A percentile compares a stretch with the other conserved stretches of the same genome.
Conservation (phyloP, 2,329 filamentous ascomycete species). For the Aspergillus pseudonomiae region DNA sequence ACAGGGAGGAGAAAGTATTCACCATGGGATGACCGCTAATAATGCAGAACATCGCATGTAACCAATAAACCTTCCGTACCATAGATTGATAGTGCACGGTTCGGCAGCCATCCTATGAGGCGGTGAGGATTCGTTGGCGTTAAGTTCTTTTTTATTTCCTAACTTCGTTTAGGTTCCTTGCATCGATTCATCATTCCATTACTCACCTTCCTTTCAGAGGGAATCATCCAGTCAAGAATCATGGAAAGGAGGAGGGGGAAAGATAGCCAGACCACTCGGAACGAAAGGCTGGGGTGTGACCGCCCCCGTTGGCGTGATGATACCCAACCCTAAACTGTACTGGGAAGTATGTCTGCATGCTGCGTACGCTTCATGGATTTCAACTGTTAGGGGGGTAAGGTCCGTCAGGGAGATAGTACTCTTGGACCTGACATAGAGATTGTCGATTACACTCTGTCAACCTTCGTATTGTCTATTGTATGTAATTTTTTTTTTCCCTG, state of each 20-base stretch:
- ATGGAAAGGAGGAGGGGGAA: neutral
- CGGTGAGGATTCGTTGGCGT: slow-evolving; percentile 3
- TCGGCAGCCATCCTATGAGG: slow-evolving; percentile 9
- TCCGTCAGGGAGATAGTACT: neutral
- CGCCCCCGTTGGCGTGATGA: slow-evolving; percentile 6
- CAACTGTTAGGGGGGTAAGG: neutral
- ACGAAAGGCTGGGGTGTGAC: slow-evolving; percentile 8
- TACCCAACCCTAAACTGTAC: neutral
- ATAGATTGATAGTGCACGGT: slow-evolving; percentile 5
- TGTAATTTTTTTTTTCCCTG: neutral
- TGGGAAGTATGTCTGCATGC: neutral
- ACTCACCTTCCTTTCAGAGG: neutral
- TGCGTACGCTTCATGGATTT: neutral
- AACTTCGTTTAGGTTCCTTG: neutral
- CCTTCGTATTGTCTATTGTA: neutral
- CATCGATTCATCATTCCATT: no score
- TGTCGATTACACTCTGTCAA: neutral
- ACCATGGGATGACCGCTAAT: neutral
- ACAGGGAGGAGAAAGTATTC: neutral
- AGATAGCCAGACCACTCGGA: neutral
- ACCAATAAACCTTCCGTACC: slow-evolving; percentile 4
- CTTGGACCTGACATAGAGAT: neutral
- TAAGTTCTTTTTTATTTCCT: neutral
- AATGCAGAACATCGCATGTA: slow-evolving; percentile 5
- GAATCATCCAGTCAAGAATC: neutral